Percentiles rank a stretch among this genome's conserved stretches.
phyloP scores from a whole-genome alignment of 1,284 basidiomycete genomes.

The Ceratobasidium sp. region DNA sequence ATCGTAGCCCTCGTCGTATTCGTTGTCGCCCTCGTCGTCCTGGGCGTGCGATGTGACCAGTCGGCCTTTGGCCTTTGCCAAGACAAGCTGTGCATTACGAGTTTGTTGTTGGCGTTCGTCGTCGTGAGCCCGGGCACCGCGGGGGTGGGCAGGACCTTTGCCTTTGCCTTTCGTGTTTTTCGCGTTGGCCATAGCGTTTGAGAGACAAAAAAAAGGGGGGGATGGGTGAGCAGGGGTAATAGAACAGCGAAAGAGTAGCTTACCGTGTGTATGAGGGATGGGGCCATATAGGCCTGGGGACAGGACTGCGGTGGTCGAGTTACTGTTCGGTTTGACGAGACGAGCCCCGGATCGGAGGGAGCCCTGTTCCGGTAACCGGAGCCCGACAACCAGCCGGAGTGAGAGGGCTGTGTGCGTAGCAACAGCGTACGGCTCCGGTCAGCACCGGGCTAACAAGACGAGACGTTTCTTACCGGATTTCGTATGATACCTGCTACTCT shows the following conservation, averaged over 20 bases:
- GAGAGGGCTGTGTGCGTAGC: neutral
- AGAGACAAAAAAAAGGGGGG: slow-evolving; percentile 7
- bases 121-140: neutral
- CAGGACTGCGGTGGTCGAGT: neutral
- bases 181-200: neutral
- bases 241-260: neutral
- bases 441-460: too few relatives aligned
- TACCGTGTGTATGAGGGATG: neutral
- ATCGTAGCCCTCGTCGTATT: neutral
- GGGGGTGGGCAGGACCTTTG: neutral
- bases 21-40: neutral
- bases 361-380: neutral
- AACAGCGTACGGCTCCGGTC: neutral
- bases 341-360: neutral
- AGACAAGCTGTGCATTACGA: neutral
- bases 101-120: neutral
- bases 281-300: neutral
- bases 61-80: neutral
- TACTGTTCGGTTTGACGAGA: neutral
- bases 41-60: neutral
- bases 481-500: neutral
- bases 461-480: neutral
- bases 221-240: neutral
- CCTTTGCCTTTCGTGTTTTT: neutral
- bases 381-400: neutral